phyloP scores from a whole-genome alignment of 495 filamentous ascomycete genomes.

The Penicillium turbatum region DNA sequence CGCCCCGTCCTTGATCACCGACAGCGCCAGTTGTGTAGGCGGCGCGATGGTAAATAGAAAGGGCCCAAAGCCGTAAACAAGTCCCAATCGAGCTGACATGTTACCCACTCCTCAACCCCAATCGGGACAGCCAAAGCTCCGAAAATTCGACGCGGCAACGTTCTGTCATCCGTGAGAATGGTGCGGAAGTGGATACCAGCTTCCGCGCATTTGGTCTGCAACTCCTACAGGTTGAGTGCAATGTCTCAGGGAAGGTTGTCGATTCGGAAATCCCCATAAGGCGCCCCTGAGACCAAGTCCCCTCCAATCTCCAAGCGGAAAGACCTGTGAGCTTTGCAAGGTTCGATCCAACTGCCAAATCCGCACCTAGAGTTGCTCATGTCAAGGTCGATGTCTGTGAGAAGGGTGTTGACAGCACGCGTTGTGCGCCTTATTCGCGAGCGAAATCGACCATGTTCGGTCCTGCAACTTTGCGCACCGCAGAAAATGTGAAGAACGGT shows the following conservation, averaged over 20 bases:
- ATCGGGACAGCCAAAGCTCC: too few relatives aligned
- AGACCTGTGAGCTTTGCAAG: not conserved
- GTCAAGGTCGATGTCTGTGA: not conserved
- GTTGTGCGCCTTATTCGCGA: not conserved
- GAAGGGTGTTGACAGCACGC: not conserved
- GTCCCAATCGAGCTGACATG: too few relatives aligned
- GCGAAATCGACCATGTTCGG: not conserved
- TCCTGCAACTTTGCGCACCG: not conserved
- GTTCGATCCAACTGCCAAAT: not conserved
- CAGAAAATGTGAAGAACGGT: not conserved
- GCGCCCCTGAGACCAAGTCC: not conserved
- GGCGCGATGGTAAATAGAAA: too few relatives aligned
- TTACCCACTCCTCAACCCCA: too few relatives aligned
- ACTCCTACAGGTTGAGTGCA: not conserved
- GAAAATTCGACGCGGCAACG: too few relatives aligned
- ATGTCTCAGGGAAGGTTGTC: too few relatives aligned
- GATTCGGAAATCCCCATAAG: too few relatives aligned
- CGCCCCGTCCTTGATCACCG: not conserved
- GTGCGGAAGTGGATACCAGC: not conserved
- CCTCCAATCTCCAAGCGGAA: not conserved
- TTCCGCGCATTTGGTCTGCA: not conserved
- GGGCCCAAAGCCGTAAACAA: too few relatives aligned
- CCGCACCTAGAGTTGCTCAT: not conserved
- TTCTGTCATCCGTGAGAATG: too few relatives aligned
- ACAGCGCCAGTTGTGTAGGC: not conserved